These are phyloP conservation scores for Akanthomyces lecanii DNA, from an alignment of 2,329 filamentous ascomycete species.

Conservation along the genomic window DNA sequence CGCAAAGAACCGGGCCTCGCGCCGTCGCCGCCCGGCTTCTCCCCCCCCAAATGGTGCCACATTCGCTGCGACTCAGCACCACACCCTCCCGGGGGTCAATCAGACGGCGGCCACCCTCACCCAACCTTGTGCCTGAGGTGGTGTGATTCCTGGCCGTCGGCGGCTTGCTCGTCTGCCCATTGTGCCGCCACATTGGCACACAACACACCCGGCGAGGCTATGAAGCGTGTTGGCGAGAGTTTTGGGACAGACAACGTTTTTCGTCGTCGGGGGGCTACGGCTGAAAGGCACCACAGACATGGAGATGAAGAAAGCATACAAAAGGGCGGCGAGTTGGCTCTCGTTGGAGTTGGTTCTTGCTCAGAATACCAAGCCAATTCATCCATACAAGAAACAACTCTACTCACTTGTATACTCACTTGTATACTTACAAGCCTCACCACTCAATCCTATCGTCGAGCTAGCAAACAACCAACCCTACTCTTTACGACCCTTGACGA, in stretches of 20 bases:
- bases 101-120: no score
- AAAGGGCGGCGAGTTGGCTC: no score
- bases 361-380: constrained; percentile 23
- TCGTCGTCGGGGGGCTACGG: neutral
- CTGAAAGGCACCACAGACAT: no score
- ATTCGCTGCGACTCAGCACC: constrained; percentile 4
- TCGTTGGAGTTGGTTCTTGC: neutral
- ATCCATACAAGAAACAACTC: constrained; percentile 14
- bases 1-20: constrained; percentile 4
- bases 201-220: neutral
- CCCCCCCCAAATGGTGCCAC: constrained; percentile 9
- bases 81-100: neutral
- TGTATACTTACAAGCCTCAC: constrained; percentile 9
- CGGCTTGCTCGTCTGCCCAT: constrained; percentile 1
- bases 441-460: constrained; percentile 15
- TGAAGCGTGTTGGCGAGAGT: neutral
- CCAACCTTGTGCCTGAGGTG: neutral
- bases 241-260: no score
- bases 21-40: neutral
- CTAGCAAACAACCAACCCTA: constrained; percentile 15
- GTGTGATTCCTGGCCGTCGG: constrained; percentile 10
- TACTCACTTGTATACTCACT: constrained; percentile 16
- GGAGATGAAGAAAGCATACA: neutral
- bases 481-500: constrained; percentile 19
- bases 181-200: neutral